phyloP scores from a whole-genome alignment of 805 yeast genomes.

The Candida alai region DNA sequence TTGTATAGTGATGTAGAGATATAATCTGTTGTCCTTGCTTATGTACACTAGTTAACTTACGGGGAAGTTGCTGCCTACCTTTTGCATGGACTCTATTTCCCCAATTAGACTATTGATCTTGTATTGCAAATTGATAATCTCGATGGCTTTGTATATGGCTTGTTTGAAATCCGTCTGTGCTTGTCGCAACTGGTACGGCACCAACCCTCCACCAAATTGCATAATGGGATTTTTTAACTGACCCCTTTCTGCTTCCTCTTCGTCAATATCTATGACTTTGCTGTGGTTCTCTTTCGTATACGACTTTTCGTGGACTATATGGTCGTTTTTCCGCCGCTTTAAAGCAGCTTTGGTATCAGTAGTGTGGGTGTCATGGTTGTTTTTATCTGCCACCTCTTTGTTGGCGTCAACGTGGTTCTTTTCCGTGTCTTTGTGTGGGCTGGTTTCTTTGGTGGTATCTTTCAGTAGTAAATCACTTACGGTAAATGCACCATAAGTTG shows the following conservation, averaged over 20 bases:
- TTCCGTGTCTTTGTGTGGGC: constrained; percentile 4
- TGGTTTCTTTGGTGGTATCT: constrained; percentile 3
- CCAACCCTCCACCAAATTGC: constrained; percentile 47
- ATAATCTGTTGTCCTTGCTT: too few species aligned
- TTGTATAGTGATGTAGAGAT: constrained; percentile 36
- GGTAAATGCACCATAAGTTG: constrained; percentile 8
- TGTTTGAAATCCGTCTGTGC: constrained; percentile 35
- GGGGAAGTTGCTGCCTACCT: too few species aligned
- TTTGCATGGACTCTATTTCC: constrained; percentile 14
- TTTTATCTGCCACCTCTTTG: neutral
- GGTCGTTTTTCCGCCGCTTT: too few species aligned
- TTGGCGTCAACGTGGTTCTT: neutral
- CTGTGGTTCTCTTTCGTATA: neutral
- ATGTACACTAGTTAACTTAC: constrained; percentile 2
- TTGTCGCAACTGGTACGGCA: constrained; percentile 36
- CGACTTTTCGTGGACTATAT: too few species aligned
- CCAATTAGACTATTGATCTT: constrained; percentile 17
- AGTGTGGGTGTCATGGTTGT: neutral
- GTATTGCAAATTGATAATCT: constrained; percentile 17
- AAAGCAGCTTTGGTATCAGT: too few species aligned
- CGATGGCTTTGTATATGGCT: constrained; percentile 25
- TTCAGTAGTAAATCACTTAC: constrained; percentile 9
- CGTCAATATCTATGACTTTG: constrained; percentile 3
- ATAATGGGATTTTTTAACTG: constrained; percentile 30
- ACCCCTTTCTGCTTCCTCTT: neutral